These are phyloP conservation scores for Kappamyces sp. DNA, from an alignment of 192 early-diverging fungal genomes.

Conservation along the genomic window DNA sequence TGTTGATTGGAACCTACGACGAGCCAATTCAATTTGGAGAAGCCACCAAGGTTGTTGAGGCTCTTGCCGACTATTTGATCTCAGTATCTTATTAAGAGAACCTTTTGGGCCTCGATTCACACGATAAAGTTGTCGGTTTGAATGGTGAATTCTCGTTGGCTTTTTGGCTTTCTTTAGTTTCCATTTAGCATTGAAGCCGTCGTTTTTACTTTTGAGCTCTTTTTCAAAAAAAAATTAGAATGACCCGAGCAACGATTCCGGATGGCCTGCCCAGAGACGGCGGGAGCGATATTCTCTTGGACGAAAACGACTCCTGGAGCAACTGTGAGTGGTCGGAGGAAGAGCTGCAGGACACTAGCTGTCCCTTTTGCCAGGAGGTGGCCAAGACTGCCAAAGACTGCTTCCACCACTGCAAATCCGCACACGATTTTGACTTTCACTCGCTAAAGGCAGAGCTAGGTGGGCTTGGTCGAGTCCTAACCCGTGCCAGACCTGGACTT, in stretches of 20 bases:
- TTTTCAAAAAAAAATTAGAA: slow-evolving; percentile 7
- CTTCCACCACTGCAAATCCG: slow-evolving; percentile 20
- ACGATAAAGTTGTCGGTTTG: not conserved
- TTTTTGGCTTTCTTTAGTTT: not conserved
- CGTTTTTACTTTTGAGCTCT: slow-evolving; percentile 7
- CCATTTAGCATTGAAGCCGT: not conserved
- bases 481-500: slow-evolving; percentile 20
- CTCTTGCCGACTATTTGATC: slow-evolving; percentile 73
- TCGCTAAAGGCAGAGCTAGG: slow-evolving; percentile 18
- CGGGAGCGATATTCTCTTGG: slow-evolving; percentile 4
- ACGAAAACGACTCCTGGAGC: slow-evolving; percentile 6
- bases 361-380: slow-evolving; percentile 3
- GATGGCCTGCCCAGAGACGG: too few relatives aligned
- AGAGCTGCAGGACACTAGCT: slow-evolving; percentile 4
- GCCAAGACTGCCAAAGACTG: not conserved
- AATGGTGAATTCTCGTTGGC: not conserved
- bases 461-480: slow-evolving; percentile 15
- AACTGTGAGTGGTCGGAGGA: slow-evolving; percentile 11
- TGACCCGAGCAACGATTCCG: slow-evolving; percentile 2
- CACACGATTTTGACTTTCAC: slow-evolving; percentile 33
- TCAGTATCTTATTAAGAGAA: slow-evolving; percentile 18
- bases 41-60: slow-evolving; percentile 68
- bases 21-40: slow-evolving; percentile 61
- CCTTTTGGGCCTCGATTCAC: slow-evolving; percentile 2
- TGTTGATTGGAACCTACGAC: slow-evolving; percentile 67